These are phyloP conservation scores for Phytophthora rubi DNA, from an alignment of 352 stramenopile genomes.

Conservation along the genomic window DNA sequence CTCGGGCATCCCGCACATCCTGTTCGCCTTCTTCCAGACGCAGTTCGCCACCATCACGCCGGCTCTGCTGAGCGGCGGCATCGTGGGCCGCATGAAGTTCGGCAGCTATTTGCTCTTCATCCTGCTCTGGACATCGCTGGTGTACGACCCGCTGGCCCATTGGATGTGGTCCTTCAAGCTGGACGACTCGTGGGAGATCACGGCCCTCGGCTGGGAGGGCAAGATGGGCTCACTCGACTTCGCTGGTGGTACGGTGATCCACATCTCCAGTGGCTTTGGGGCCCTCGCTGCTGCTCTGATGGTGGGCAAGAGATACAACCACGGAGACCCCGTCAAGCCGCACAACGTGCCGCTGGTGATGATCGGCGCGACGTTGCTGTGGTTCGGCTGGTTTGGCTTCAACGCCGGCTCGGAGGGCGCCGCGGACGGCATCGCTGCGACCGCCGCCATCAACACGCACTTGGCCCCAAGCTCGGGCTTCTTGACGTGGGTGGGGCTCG, in stretches of 20 bases:
- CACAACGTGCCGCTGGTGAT: constrained; percentile 88
- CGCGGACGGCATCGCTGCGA: constrained; percentile 64
- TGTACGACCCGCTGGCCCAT: constrained; percentile 86
- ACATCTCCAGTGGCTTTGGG: constrained; percentile 82
- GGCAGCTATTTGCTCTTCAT: constrained; percentile 78
- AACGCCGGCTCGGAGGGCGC: constrained; percentile 69
- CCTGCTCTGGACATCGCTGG: constrained; percentile 78
- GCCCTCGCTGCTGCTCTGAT: constrained; percentile 71
- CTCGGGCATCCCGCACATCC: constrained; percentile 63
- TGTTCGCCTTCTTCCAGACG: constrained; percentile 86
- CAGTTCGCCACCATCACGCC: constrained; percentile 86
- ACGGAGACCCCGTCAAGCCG: constrained; percentile 70
- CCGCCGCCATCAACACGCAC: constrained; percentile 79
- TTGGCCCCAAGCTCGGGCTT: constrained; percentile 65
- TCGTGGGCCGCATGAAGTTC: constrained; percentile 89
- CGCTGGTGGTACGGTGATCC: constrained; percentile 83
- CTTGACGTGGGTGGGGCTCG: constrained; percentile 70
- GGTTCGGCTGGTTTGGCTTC: constrained; percentile 89
- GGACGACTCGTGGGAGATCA: constrained; percentile 51
- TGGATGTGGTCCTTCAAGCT: constrained; percentile 87
- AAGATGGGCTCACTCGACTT: constrained; percentile 83
- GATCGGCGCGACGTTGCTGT: constrained; percentile 78
- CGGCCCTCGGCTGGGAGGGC: constrained; percentile 61
- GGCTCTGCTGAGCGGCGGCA: constrained; percentile 73
- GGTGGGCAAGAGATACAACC: constrained; percentile 77